Percentiles rank a stretch among this genome's conserved stretches.
These are phyloP conservation scores for Colletotrichum brevisporum DNA, from an alignment of 2,329 filamentous ascomycete species.

Conservation along the genomic window DNA sequence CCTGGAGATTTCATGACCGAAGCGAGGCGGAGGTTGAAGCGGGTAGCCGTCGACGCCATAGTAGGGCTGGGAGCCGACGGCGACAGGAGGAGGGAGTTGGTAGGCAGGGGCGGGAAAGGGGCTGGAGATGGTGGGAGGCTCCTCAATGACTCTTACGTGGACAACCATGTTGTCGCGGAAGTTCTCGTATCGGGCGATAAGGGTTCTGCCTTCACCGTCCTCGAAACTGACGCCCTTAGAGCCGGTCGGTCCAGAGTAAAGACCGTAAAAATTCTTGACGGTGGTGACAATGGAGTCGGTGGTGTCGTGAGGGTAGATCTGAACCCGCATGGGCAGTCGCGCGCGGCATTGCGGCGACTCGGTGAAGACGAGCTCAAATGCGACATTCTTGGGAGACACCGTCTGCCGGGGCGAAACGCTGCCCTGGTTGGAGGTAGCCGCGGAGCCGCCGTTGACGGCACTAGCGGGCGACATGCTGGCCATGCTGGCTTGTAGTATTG, in stretches of 20 bases:
- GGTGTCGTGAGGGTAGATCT: constrained; percentile 95
- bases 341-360: constrained; percentile 78
- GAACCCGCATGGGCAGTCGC: constrained; percentile 86
- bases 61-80: constrained; percentile 65
- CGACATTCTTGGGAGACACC: constrained; percentile 77
- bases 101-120: constrained; percentile 67
- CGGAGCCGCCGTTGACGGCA: constrained; percentile 49
- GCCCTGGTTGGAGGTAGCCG: constrained; percentile 56
- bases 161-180: constrained; percentile 93
- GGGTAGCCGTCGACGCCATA: constrained; percentile 68
- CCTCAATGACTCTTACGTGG: constrained; percentile 87
- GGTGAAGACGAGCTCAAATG: constrained; percentile 82
- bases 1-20: constrained; percentile 74
- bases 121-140: constrained; percentile 61
- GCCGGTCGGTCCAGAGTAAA: constrained; percentile 81
- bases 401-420: constrained; percentile 63
- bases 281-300: constrained; percentile 98
- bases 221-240: constrained; percentile 94
- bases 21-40: constrained; percentile 63
- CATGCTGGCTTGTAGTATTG: constrained; percentile 54
- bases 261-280: constrained; percentile 98
- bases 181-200: constrained; percentile 98
- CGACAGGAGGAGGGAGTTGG: constrained; percentile 60
- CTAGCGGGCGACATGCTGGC: constrained; percentile 62
- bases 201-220: constrained; percentile 87